Conservation (phyloP, 495 filamentous ascomycete genomes). For the Aspergillus sclerotiicarbonarius region DNA sequence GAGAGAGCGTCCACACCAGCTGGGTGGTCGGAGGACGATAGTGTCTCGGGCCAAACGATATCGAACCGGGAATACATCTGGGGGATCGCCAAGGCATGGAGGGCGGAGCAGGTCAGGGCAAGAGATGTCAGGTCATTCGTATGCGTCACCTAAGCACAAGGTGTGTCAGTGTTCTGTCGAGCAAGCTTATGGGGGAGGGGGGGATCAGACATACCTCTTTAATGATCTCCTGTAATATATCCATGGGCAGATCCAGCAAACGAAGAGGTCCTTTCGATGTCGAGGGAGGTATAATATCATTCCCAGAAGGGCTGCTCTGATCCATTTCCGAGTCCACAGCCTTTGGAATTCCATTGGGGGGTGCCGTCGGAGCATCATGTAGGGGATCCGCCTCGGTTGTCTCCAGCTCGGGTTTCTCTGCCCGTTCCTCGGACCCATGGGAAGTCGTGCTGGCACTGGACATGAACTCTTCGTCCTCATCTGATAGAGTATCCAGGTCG, state of each 20-base stretch:
- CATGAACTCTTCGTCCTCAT: conserved; percentile 35
- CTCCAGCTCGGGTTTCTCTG: conserved; percentile 31
- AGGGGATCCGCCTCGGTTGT: conserved; percentile 7
- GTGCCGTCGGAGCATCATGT: too few species aligned
- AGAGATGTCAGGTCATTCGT: conserved; percentile 85
- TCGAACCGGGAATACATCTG: conserved; percentile 92
- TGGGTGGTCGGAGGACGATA: conserved; percentile 59
- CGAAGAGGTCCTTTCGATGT: conserved; percentile 42
- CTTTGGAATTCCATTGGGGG: conserved; percentile 1
- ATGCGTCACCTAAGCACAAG: conserved; percentile 64
- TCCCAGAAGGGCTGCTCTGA: not conserved
- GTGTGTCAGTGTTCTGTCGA: not conserved
- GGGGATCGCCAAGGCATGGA: conserved; percentile 77
- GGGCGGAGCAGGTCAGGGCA: conserved; percentile 78
- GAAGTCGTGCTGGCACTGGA: conserved; percentile 36
- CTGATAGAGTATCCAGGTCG: conserved; percentile 30
- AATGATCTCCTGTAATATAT: conserved; percentile 83
- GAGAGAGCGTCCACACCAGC: conserved; percentile 87
- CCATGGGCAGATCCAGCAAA: conserved; percentile 80
- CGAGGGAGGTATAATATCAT: not conserved
- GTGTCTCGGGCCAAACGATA: conserved; percentile 86
- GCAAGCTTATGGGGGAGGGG: not conserved
- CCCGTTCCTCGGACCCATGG: conserved; percentile 13
- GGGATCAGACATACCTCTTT: conserved; percentile 65
- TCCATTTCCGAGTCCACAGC: not conserved